phyloP scores from a whole-genome alignment of 2,329 filamentous ascomycete species.

The Bisporella sp. region DNA sequence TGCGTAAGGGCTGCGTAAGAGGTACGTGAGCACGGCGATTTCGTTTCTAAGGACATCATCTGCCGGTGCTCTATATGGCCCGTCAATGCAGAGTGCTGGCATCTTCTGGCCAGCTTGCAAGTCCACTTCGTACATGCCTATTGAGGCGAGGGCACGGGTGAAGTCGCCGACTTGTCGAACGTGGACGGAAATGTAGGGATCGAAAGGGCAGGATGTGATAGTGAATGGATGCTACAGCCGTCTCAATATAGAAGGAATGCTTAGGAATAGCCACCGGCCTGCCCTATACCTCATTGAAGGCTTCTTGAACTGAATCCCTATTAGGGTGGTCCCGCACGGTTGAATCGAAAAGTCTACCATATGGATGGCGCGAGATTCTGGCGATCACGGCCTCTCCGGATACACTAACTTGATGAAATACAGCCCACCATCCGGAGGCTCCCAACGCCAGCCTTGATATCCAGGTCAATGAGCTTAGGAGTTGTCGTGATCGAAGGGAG shows the following conservation, averaged over 20 bases:
- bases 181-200: conserved; percentile 90
- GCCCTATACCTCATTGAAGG: conserved; percentile 97
- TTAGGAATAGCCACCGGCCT: conserved; percentile 95
- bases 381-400: conserved; percentile 89
- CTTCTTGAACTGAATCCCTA: conserved; percentile 96
- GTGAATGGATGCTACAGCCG: conserved; percentile 99
- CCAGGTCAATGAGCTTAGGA: too few species aligned
- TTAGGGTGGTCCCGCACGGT: conserved; percentile 25
- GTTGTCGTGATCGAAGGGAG: too few species aligned
- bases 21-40: conserved; percentile 74
- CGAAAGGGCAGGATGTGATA: conserved; percentile 95
- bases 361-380: conserved; percentile 91
- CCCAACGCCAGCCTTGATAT: too few species aligned
- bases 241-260: conserved; percentile 79
- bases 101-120: conserved; percentile 89
- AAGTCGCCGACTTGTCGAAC: conserved; percentile 96
- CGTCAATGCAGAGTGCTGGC: conserved; percentile 84
- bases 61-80: conserved; percentile 91
- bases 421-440: conserved; percentile 69
- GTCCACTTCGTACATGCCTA: conserved; percentile 97
- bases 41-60: conserved; percentile 96
- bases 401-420: conserved; percentile 87
- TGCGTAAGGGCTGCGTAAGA: too few species aligned
- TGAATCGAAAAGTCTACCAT: conserved; percentile 30
- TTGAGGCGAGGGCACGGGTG: conserved; percentile 82